These are phyloP conservation scores for Zygosaccharomyces bailii DNA, from an alignment of 805 yeast genomes.

Conservation along the genomic window DNA sequence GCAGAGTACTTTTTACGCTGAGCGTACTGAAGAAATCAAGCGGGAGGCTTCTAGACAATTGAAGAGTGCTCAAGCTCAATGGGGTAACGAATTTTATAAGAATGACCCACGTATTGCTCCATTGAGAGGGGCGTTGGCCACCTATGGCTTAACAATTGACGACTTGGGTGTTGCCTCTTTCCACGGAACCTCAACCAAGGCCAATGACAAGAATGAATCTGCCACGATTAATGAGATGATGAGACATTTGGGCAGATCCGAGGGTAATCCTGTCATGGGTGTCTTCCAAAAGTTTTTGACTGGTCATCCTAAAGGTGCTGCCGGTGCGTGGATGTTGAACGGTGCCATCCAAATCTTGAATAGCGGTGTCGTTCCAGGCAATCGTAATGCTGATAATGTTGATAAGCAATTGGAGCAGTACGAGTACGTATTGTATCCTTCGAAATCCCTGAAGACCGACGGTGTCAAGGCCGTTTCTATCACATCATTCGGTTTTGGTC, in stretches of 20 bases:
- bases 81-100: constrained; percentile 94
- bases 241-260: constrained; percentile 90
- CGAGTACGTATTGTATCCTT: constrained; percentile 90
- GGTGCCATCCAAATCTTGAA: constrained; percentile 94
- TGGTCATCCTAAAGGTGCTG: constrained; percentile 99
- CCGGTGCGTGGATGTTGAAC: constrained; percentile 99
- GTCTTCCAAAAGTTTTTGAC: constrained; percentile 98
- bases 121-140: constrained; percentile 92
- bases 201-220: constrained; percentile 97
- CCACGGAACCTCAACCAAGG: constrained; percentile 99
- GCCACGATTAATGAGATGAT: constrained; percentile 89
- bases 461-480: constrained; percentile 97
- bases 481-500: constrained; percentile 99
- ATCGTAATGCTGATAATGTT: constrained; percentile 96
- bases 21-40: constrained; percentile 82
- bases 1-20: constrained; percentile 61
- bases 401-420: constrained; percentile 78
- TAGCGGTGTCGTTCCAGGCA: constrained; percentile 95
- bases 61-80: constrained; percentile 82
- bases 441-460: constrained; percentile 88
- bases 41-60: constrained; percentile 83
- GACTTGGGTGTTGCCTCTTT: constrained; percentile 95
- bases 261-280: constrained; percentile 97
- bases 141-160: constrained; percentile 88
- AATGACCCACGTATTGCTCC: constrained; percentile 94